Evolutionary conservation across 169 alveolate species (phyloP).

Genomic region (Cryptosporidium canis): DNA sequence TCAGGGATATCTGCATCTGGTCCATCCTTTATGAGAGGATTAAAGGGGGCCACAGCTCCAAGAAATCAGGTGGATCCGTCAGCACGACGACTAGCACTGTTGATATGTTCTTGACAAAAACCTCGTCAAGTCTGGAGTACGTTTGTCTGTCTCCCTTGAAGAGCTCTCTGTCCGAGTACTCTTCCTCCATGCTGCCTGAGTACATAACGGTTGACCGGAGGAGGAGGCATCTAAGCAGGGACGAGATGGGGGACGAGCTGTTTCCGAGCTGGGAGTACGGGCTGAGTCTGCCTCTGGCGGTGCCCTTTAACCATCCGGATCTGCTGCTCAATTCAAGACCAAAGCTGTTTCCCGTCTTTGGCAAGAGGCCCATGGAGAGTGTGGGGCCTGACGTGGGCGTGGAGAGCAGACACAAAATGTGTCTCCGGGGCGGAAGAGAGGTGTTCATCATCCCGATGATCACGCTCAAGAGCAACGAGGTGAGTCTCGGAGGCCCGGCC

Average conservation of each 20-base stretch:
- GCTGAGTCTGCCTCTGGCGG: slow-evolving; percentile 31
- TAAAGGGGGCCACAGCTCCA: not conserved
- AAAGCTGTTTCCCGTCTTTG: slow-evolving; percentile 69
- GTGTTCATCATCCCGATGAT: slow-evolving; percentile 41
- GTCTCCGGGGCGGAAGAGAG: not conserved
- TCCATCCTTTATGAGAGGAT: slow-evolving; percentile 55
- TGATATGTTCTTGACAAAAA: slow-evolving; percentile 57
- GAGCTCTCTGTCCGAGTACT: slow-evolving; percentile 29
- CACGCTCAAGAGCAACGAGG: slow-evolving; percentile 10
- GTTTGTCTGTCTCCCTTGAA: slow-evolving; percentile 27
- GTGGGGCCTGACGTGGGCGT: not conserved
- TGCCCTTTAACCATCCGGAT: slow-evolving; percentile 20
- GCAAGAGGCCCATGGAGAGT: slow-evolving; percentile 36
- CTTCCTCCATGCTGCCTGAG: slow-evolving; percentile 43
- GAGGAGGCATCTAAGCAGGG: too few relatives aligned
- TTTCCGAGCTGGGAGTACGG: slow-evolving; percentile 72
- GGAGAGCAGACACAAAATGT: not conserved
- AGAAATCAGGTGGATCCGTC: not conserved
- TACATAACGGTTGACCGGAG: slow-evolving; percentile 32
- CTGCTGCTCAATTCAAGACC: slow-evolving; percentile 18
- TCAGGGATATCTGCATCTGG: slow-evolving; percentile 46
- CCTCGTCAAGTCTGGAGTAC: slow-evolving; percentile 16
- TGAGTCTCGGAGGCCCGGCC: not conserved
- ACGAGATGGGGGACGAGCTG: not conserved
- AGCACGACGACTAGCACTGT: not conserved